These are phyloP conservation scores for Suhomyces pyralidae DNA, from an alignment of 805 yeast species.

Conservation along the genomic window DNA sequence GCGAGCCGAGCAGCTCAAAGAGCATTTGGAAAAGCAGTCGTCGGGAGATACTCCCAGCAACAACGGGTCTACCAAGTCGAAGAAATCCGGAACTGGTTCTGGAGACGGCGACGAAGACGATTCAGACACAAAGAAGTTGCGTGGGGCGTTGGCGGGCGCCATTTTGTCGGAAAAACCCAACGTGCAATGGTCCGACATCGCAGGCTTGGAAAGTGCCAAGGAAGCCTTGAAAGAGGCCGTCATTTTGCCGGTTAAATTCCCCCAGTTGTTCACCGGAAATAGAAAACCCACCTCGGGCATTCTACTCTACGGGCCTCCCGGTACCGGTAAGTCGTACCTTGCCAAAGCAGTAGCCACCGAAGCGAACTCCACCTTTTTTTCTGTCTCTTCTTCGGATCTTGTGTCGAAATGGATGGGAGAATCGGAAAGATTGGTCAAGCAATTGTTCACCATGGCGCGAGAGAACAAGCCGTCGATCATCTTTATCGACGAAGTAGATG, in stretches of 20 bases:
- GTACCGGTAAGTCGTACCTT: conserved; percentile 94
- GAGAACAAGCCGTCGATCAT: conserved; percentile 95
- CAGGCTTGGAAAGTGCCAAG: conserved; percentile 92
- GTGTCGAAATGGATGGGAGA: conserved; percentile 99
- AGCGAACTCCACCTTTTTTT: conserved; percentile 94
- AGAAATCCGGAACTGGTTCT: conserved; percentile 45
- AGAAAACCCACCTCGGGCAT: conserved; percentile 92
- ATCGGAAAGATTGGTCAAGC: conserved; percentile 92
- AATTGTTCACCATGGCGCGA: conserved; percentile 91
- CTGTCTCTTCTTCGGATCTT: conserved; percentile 92
- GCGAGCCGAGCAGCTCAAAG: conserved; percentile 91
- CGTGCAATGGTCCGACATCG: conserved; percentile 92
- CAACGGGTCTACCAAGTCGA: conserved; percentile 57
- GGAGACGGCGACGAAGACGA: conserved; percentile 61
- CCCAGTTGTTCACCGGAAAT: conserved; percentile 91
- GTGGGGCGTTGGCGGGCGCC: conserved; percentile 90
- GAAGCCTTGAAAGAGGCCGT: conserved; percentile 98
- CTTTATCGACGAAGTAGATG: conserved; percentile 97
- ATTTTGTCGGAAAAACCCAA: conserved; percentile 89
- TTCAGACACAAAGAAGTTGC: conserved; percentile 80
- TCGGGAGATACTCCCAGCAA: conserved; percentile 49
- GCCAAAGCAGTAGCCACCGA: conserved; percentile 99
- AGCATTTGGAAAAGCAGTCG: conserved; percentile 68
- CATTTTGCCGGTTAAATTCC: conserved; percentile 91
- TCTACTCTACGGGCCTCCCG: conserved; percentile 75